Evolutionary conservation across 129 eudicot species (phyloP).

Genomic region (Chrysanthemum seticuspe): DNA sequence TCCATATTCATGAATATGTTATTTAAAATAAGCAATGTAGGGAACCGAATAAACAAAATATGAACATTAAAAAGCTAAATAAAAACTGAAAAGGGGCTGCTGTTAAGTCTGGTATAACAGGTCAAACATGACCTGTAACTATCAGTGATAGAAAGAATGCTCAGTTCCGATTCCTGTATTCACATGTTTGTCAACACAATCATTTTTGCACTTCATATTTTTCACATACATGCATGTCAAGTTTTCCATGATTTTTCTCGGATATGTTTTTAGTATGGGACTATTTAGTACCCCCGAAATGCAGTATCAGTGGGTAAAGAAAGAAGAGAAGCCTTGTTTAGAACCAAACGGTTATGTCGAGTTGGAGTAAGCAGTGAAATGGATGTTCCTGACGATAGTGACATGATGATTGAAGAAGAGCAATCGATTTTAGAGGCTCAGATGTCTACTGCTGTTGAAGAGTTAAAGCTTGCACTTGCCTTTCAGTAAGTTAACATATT

Average conservation of each 20-base stretch:
- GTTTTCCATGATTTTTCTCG: too few relatives aligned
- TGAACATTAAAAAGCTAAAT: too few relatives aligned
- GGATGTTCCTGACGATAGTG: slow-evolving; percentile 50
- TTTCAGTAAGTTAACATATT: slow-evolving; percentile 58
- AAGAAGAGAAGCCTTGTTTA: slow-evolving; percentile 77
- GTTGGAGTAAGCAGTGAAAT: slow-evolving; percentile 59
- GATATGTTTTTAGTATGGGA: too few relatives aligned
- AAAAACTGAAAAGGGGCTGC: slow-evolving; percentile 32
- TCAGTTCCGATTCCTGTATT: not conserved
- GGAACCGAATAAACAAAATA: too few relatives aligned
- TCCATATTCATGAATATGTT: too few relatives aligned
- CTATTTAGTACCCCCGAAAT: slow-evolving; percentile 33
- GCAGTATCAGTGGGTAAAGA: slow-evolving; percentile 85
- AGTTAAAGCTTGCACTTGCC: slow-evolving; percentile 54
- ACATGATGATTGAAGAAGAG: slow-evolving; percentile 83
- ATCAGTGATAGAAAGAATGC: not conserved
- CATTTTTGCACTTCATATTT: too few relatives aligned
- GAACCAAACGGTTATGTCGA: slow-evolving; percentile 86
- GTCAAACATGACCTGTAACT: too few relatives aligned
- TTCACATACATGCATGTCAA: too few relatives aligned
- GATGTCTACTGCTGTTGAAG: slow-evolving; percentile 73
- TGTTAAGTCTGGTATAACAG: too few relatives aligned
- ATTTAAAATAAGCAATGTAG: too few relatives aligned
- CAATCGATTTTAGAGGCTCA: slow-evolving; percentile 78
- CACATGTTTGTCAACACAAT: too few relatives aligned